Base-by-base conservation (phyloP, 192 early-diverging fungal species). In the Nowakowskiella sp. region DNA sequence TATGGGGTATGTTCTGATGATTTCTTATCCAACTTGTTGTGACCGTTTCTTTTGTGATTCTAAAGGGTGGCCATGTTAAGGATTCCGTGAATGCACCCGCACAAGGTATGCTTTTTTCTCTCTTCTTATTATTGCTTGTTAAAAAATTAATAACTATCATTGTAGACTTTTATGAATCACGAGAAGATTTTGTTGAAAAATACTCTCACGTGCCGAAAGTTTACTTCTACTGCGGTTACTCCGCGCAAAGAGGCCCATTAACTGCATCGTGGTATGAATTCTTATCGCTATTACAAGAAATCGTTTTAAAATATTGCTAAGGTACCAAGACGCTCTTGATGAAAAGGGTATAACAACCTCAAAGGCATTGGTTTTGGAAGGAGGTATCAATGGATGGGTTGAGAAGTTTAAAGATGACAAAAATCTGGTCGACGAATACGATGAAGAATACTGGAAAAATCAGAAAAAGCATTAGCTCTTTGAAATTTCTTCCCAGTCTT, bases 321-420 rank as follows among this genome's bases (percentile, higher is more conserved):
- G 52, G 52, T 57, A 59, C n/a, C 57, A 59, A 25, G 57, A 59
- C 31, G 48, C 33, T 10, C 25, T 59, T 3, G 49, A 59, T 23
- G 47, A 16, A 13, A 9, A 28, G 2, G 32, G 48, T 2, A 59
- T 59, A 36, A 49, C 24, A 42, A 51, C 57, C 10, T 59, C 57
- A 10, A 19, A 51, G 19, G 57, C 31, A 13, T 3, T 59, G 8
- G 46, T 59, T 59, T 24, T 59, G n/a, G 32, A 36, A 2, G 57
- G 27, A 7, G 57, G 57, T 21, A 50, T 59, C 25, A 59, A 59
- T 16, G 57, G 33, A 3, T 59, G 57, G 57, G 33, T 59, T 19
- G 4, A 31, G 4, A 10, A 52, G 10, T 52, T 44, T 29, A 51
- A 51, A 21, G 46, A 51, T 39, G 48, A 59, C 33, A 7, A 33